Base-by-base conservation (phyloP, 2,329 filamentous ascomycete genomes). In the Ceratocystis albifundus region DNA sequence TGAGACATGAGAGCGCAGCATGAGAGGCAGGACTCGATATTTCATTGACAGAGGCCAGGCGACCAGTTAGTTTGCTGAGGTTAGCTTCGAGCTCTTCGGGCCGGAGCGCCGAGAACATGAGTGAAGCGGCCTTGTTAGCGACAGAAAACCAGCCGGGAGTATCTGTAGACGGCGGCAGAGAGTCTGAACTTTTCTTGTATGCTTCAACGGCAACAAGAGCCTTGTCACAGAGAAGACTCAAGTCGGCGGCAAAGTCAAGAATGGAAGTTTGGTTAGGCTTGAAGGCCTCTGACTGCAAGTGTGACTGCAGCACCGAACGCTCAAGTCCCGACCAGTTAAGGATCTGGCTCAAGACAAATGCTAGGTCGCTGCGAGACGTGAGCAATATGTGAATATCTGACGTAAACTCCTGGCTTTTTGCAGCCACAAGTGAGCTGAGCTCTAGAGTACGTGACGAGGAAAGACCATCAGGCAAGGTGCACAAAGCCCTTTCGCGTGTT, bases 141-240 rank as follows among this genome's bases (percentile, higher is more conserved):
- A 32, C 41, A 25, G 63, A 45, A 50, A 68, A 68, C 85, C 88
- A 90, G 1, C 80, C 78, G 0, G 78, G 71, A 55, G 88, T 84
- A 44, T 89, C 85, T 1, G 79, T 78, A 1, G 86, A 83, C 3
- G 75, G 73, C 0, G 87, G 85, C 1, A 86, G 36, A 2, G 78
- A 77, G 10, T 77, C 75, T 7, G 84, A 76, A 1, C 80, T 76
- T 68, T 82, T 83, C 67, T 84, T 82, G 59, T 88, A 80, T 69
- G 86, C 84, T 74, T 96, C 90, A 61, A 96, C 80, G 0, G 88
- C 87, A 45, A 93, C 88, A 1, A 96, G 84, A 32, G 93, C 82
- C 62, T 84, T 83, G 74, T 96, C 89, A 61, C 87, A 83, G n/a
- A 88, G 78, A 0, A 76, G 81, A 46, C 89, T 82, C 1, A 90